phyloP scores from a whole-genome alignment of 176 grass and related monocot species.

The Microstegium vimineum region DNA sequence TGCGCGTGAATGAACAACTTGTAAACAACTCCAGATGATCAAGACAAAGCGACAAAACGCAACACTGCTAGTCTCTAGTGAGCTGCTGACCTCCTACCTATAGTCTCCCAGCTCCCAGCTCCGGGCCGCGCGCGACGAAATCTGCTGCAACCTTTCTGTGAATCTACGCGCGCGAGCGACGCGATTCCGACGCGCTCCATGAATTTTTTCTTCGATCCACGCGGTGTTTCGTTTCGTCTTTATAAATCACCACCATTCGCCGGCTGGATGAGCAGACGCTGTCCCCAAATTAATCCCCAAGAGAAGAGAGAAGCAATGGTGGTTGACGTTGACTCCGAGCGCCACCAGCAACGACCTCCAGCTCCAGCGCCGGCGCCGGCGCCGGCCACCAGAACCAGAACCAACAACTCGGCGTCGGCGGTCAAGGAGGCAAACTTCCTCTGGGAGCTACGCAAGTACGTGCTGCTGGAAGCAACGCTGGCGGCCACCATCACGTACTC shows the following conservation, averaged over 20 bases:
- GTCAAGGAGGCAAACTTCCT: constrained; percentile 12
- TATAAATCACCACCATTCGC: not conserved
- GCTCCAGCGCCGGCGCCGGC: not conserved
- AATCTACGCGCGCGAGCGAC: not conserved
- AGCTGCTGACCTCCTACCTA: no score
- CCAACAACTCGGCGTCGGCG: no score
- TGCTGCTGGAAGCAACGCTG: constrained; percentile 31
- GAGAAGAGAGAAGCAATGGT: not conserved
- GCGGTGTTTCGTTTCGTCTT: not conserved
- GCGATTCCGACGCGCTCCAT: not conserved
- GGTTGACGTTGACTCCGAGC: not conserved
- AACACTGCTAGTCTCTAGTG: no score
- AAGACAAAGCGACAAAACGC: no score
- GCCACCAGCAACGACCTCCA: not conserved
- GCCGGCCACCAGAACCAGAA: no score
- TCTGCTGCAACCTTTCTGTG: no score
- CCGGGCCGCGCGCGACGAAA: no score
- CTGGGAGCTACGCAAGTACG: constrained; percentile 35
- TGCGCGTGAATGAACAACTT: no score
- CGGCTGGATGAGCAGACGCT: not conserved
- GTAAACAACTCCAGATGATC: no score
- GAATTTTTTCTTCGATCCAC: not conserved
- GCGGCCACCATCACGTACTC: not conserved
- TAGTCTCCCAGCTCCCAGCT: no score
- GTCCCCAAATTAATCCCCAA: not conserved